phyloP scores from a whole-genome alignment of 2,329 filamentous ascomycete genomes.

The Colletotrichum sp. region DNA sequence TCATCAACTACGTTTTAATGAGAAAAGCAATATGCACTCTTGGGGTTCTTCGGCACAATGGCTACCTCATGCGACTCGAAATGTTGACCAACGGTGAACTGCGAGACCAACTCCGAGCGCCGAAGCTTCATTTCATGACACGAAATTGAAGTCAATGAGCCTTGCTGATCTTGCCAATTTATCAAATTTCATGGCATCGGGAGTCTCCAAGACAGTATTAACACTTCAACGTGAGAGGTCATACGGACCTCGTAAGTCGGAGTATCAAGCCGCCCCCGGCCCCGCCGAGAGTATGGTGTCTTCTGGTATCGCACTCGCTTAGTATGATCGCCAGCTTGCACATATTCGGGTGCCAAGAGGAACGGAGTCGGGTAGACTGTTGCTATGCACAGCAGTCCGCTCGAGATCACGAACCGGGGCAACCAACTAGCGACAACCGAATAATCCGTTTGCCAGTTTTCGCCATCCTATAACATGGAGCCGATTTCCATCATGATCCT shows the following conservation, averaged over 20 bases:
- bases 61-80: neutral
- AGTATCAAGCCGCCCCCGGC: neutral
- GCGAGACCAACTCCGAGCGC: neutral
- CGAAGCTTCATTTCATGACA: accelerated
- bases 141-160: neutral
- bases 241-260: neutral
- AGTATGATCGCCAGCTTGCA: neutral
- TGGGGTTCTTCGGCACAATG: accelerated
- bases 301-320: neutral
- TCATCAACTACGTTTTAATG: too few relatives aligned
- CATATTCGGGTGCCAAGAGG: neutral
- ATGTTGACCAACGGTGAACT: neutral
- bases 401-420: too few relatives aligned
- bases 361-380: neutral
- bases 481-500: neutral
- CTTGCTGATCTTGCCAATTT: neutral
- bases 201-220: neutral
- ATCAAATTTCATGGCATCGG: accelerated
- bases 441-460: too few relatives aligned
- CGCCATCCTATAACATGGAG: neutral
- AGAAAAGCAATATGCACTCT: accelerated
- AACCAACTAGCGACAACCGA: too few relatives aligned
- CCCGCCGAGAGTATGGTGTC: neutral
- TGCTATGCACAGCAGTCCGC: neutral
- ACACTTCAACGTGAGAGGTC: neutral